Conservation (phyloP, 768 basidiomycete species). For the Cystobasidium ongulense region DNA sequence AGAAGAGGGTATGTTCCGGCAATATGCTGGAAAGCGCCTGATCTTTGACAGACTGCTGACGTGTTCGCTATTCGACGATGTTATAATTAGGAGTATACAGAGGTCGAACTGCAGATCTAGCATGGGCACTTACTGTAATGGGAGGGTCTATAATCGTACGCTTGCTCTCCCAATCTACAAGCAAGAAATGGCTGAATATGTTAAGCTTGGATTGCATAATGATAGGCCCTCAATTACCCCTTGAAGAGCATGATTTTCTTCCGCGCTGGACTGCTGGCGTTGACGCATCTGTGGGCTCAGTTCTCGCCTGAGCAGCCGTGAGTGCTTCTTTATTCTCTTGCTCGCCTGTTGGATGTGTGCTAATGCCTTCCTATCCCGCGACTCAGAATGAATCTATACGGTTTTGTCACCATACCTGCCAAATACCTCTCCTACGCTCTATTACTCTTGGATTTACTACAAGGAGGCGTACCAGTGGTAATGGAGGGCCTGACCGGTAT, state of each 20-base stretch:
- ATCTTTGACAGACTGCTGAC: slow-evolving; percentile 54
- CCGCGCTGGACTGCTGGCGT: slow-evolving; percentile 58
- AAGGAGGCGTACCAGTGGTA: slow-evolving; percentile 50
- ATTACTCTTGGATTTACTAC: slow-evolving; percentile 63
- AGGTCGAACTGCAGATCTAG: slow-evolving; percentile 3
- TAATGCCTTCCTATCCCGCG: slow-evolving; percentile 43
- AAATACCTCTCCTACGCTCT: slow-evolving; percentile 67
- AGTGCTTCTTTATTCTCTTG: neutral
- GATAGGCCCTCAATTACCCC: slow-evolving; percentile 54
- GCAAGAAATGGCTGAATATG: too few species aligned
- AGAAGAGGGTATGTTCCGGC: slow-evolving; percentile 55
- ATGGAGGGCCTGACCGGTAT: slow-evolving; percentile 59
- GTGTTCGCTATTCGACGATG: slow-evolving; percentile 51
- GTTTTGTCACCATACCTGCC: slow-evolving; percentile 65
- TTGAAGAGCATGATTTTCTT: slow-evolving; percentile 55
- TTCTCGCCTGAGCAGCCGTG: slow-evolving; percentile 29
- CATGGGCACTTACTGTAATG: slow-evolving; percentile 33
- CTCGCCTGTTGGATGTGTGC: neutral
- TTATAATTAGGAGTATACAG: slow-evolving; percentile 34
- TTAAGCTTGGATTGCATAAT: too few species aligned
- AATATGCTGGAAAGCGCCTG: slow-evolving; percentile 27
- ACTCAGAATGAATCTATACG: slow-evolving; percentile 64
- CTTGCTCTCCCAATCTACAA: neutral
- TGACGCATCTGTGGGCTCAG: slow-evolving; percentile 56
- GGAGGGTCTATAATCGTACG: slow-evolving; percentile 32